Percentiles rank a stretch among this genome's conserved stretches.
Conservation (phyloP, 176 grass and related monocot genomes). For the Triticum turgidum region DNA sequence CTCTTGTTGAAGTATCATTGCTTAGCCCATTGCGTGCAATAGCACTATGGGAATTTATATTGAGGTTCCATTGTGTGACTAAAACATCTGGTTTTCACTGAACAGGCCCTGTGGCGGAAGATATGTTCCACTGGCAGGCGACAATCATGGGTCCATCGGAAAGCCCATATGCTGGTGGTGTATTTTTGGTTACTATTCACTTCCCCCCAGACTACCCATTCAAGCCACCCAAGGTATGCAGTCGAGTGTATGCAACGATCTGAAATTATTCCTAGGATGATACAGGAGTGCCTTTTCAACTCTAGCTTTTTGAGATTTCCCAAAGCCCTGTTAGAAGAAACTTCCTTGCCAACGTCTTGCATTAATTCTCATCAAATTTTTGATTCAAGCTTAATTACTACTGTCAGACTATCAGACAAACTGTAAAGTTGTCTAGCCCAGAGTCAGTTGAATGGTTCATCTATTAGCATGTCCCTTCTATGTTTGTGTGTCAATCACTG, state of each 20-base stretch:
- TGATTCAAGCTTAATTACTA: background rate
- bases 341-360: background rate
- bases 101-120: constrained; percentile 50
- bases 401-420: background rate
- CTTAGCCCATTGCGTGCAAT: background rate
- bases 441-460: background rate
- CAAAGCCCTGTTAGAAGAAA: background rate
- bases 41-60: background rate
- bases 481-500: background rate
- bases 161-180: constrained; percentile 53
- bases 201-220: constrained; percentile 63
- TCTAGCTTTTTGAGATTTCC: background rate
- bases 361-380: background rate
- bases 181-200: constrained; percentile 58
- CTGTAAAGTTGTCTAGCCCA: background rate
- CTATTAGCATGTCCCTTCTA: background rate
- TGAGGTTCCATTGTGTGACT: background rate
- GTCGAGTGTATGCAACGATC: background rate
- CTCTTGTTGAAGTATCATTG: background rate
- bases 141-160: constrained; percentile 58
- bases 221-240: constrained; percentile 52
- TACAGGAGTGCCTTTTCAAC: background rate
- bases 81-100: background rate
- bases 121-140: constrained; percentile 61
- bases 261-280: background rate